phyloP scores from a whole-genome alignment of 441 rosid species.

The Capsella rubella region DNA sequence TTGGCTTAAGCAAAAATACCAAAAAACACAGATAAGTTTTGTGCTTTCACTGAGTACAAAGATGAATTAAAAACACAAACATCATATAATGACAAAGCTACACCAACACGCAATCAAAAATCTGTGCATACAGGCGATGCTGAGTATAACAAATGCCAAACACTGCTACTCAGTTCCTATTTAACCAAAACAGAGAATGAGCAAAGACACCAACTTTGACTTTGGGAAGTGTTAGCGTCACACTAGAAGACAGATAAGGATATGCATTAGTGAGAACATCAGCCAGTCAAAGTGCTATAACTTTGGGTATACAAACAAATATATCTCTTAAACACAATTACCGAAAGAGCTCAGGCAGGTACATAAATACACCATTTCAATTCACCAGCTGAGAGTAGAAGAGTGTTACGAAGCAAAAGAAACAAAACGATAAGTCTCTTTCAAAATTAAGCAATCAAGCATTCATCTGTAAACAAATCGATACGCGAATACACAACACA shows the following conservation, averaged over 20 bases:
- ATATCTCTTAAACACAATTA: constrained; percentile 1
- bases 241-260: neutral
- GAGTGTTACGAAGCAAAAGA: neutral
- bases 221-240: neutral
- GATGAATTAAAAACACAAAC: neutral
- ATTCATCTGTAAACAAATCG: constrained; percentile 2
- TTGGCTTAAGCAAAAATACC: neutral
- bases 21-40: neutral
- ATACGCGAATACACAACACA: constrained; percentile 19
- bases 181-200: neutral
- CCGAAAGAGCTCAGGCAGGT: neutral
- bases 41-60: neutral
- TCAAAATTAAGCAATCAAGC: constrained; percentile 3
- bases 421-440: neutral
- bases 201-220: neutral
- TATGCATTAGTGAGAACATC: too few species aligned
- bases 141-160: neutral
- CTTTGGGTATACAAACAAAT: neutral
- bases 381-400: constrained; percentile 19
- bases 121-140: neutral
- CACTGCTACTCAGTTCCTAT: neutral
- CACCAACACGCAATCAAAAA: neutral
- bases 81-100: constrained; percentile 14
- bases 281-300: too few species aligned
- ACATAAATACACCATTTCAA: constrained; percentile 2